Evolutionary conservation across 176 grass and related monocot species (phyloP), one percentile per base, ranked within the genome.

Genomic region (Musa schizocarpa): DNA sequence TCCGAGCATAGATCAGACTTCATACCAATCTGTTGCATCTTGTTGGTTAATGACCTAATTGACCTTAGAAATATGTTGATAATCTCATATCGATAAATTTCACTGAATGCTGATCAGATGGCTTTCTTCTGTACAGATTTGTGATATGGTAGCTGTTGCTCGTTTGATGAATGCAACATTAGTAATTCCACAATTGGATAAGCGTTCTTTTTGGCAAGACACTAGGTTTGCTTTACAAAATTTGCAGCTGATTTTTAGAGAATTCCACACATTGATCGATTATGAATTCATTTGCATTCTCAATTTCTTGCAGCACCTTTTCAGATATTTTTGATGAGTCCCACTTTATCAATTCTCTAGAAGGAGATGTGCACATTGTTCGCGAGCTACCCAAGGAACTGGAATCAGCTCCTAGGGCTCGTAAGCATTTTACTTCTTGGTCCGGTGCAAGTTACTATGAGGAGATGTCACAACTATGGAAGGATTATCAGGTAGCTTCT

Each of bases 201-300:
- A 89, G 48, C 84, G 86, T 34, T 98, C 94, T 17, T 93, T 98
- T 90, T 98, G 94, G 94, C 94, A 91, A 82, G 94, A 98, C 81
- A 79, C 84, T 59, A 98, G 90, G 94, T 93, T 29, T 80, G 69
- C 53, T 59, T 75, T 10, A 84, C 65, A 64, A 24, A 20, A 72
- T 51, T 10, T 53, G 56, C n/a, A 22, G 25, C 43, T 77, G 17
- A 77, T 77, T 69, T 51, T 8, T 53, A 14, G 9, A 8, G n/a
- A 77, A 52, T 9, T 25, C 9, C 49, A 77, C 17, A 10, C 5
- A 8, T 58, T 50, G 17, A 54, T 78, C 53, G 2, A n/a, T 56
- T 77, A 22, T 54, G 77, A 13, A 19, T 70, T 49, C 53, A 34
- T 54, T 55, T 65, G 17, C 55, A 69, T 58, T 63, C 13, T 8